Evolutionary conservation across 306 rosid genomes (phyloP), one percentile per base, ranked within the genome.

Genomic region (Biancaea sappan): DNA sequence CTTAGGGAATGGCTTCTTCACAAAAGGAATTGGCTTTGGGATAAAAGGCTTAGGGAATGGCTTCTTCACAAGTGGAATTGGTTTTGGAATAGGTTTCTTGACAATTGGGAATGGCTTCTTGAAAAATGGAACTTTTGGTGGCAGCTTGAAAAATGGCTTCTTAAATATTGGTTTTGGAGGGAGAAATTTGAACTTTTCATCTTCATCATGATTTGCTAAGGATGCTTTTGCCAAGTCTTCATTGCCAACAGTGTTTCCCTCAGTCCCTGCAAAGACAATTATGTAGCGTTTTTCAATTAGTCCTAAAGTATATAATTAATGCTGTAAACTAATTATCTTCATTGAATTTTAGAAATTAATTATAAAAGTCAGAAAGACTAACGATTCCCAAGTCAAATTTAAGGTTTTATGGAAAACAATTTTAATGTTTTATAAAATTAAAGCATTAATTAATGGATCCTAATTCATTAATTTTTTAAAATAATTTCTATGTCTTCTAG

Each of bases 121-220:
- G n/a, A n/a, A n/a, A n/a, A n/a, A n/a, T n/a, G n/a, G 60, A 24
- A 53, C 4, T 54, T 54, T 54, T 11, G 61, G 61, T 25, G 61
- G 61, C 34, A 54, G 2, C 25, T 66, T 73, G 79, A 0, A 66
- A 63, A 76, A 14, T 12, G 35, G 15, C 10, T 79, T 73, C 18
- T 60, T 34, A 4, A 60, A 70, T 19, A 40, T 22, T 2, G 66
- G 66, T 8, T 32, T 60, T 18, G 66, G 66, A 11, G 65, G 65
- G 14, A 71, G 52, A 61, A 72, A 72, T 32, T 75, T 76, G 77
- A 84, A 84, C 25, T 84, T 84, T 47, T 47, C 82, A 8, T 84
- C 87, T 56, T 73, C 85, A 24, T 80, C 56, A 8, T 56, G 67
- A n/a, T 43, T 72, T 41, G 66, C 57, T 18, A 21, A 71, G 3